These are phyloP conservation scores for Tagetes erecta DNA, from an alignment of 129 eudicot genomes.

Conservation along the genomic window DNA sequence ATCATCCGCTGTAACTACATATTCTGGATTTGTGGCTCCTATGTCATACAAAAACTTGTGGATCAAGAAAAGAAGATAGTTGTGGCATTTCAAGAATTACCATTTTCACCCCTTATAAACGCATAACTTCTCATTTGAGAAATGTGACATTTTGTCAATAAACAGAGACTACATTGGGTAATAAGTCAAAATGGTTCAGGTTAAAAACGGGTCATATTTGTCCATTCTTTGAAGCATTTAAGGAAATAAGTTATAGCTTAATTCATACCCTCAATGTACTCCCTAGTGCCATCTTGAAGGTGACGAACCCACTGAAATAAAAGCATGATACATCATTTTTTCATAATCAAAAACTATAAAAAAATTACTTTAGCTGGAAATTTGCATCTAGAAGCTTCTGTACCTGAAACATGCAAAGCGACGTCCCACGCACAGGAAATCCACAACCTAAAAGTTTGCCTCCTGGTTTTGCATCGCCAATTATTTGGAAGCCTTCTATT, in stretches of 20 bases:
- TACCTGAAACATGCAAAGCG: conserved; percentile 97
- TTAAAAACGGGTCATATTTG: conserved; percentile 4
- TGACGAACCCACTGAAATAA: conserved; percentile 91
- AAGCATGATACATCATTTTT: not conserved
- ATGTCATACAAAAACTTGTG: conserved; percentile 22
- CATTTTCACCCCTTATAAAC: conserved; percentile 9
- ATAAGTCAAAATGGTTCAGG: not conserved
- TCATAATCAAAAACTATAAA: not conserved
- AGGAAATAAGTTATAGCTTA: conserved; percentile 8
- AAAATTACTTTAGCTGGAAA: not conserved
- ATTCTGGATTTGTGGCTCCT: conserved; percentile 99
- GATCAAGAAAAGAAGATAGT: conserved; percentile 17
- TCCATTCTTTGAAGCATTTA: not conserved
- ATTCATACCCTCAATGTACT: conserved; percentile 82
- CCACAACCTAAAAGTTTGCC: conserved; percentile 82
- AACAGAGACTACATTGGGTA: conserved; percentile 7
- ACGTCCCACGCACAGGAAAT: conserved; percentile 86
- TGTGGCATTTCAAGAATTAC: conserved; percentile 4
- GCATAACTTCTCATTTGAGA: conserved; percentile 7
- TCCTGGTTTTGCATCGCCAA: conserved; percentile 92
- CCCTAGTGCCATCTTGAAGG: conserved; percentile 93
- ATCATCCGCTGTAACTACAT: conserved; percentile 96
- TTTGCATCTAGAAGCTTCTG: conserved; percentile 11
- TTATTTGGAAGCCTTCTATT: conserved; percentile 81
- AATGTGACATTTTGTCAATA: conserved; percentile 8